Base-by-base conservation (phyloP, 176 grass and related monocot species). In the Chloris gayana region DNA sequence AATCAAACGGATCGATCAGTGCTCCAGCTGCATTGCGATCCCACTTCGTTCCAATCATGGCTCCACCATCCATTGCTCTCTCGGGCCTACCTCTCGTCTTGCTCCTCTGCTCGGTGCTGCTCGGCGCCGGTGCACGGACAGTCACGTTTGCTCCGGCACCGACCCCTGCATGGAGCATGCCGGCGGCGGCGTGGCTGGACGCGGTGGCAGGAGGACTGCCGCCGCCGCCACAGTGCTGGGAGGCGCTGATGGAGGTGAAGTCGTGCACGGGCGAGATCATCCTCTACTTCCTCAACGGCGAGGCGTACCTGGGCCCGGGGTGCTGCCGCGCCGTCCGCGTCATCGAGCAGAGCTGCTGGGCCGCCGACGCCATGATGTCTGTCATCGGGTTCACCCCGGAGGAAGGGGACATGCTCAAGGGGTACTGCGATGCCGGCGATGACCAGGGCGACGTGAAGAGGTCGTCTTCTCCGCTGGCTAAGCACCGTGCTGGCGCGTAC, bases 191-290 rank as follows among this genome's bases (percentile, higher is more conserved):
- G 80, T 56, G 82, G 7, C 67, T 95, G 66, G 78, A 88, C 21
- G 86, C 19, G 6, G 19, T 78, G 5, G 87, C 35, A 56, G 35
- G 35, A 56, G 35, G 35, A 5, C 15, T 81, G 17, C 15, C 81
- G 22, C 51, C 76, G 68, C 87, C 85, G 3, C 4, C 35, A 6
- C 35, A 37, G 59, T 95, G 93, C 82, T 92, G 93, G 87, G 78
- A 88, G 70, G 71, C 79, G 61, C 79, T 95, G 70, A 68, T 90
- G 31, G 87, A 90, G 51, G 77, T 95, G 51, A 88, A 88, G 31
- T 86, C 93, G 14, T 95, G 93, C 87, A 95, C 82, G 25, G 84
- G 87, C 45, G 90, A 95, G 82, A 89, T 95, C 84, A 90, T 95
- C 78, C 87, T 95, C 64, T 90, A 84, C 85, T 74, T 92, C 87